Percentiles rank a stretch among this genome's conserved stretches.
Evolutionary conservation across 140 eudicot species (phyloP).

Genomic region (Anethum foeniculum): DNA sequence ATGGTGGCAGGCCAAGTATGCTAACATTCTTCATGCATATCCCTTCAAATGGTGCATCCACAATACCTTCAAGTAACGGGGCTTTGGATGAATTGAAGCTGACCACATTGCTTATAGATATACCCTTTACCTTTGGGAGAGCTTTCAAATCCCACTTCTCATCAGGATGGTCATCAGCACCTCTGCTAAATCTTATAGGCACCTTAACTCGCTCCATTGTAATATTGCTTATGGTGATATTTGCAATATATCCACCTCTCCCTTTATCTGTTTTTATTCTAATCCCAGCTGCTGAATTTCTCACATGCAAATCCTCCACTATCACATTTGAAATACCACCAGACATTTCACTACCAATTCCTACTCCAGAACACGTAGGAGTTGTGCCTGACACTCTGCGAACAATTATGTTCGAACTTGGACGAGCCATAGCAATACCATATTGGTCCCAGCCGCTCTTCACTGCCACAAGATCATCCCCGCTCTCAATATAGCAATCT

Average conservation of each 20-base stretch:
- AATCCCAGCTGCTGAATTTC: slow-evolving; percentile 89
- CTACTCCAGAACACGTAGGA: slow-evolving; percentile 94
- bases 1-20: slow-evolving; percentile 45
- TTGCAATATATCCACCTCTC: slow-evolving; percentile 83
- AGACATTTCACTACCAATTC: slow-evolving; percentile 97
- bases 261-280: slow-evolving; percentile 84
- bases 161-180: slow-evolving; percentile 91
- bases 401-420: slow-evolving; percentile 71
- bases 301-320: slow-evolving; percentile 53
- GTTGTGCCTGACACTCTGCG: slow-evolving; percentile 92
- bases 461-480: slow-evolving; percentile 87
- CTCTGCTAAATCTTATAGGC: slow-evolving; percentile 83
- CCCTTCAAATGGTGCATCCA: slow-evolving; percentile 76
- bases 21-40: slow-evolving; percentile 70
- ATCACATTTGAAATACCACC: slow-evolving; percentile 72
- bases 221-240: slow-evolving; percentile 57
- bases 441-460: slow-evolving; percentile 99
- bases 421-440: slow-evolving; percentile 65
- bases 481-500: slow-evolving; percentile 94
- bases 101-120: slow-evolving; percentile 55
- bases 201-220: slow-evolving; percentile 79
- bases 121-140: slow-evolving; percentile 59
- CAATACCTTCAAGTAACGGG: slow-evolving; percentile 64
- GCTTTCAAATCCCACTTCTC: slow-evolving; percentile 70
- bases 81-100: slow-evolving; percentile 55